Evolutionary conservation across 768 basidiomycete genomes (phyloP), one percentile per base, ranked within the genome.

Genomic region (Naganishia antarctica): DNA sequence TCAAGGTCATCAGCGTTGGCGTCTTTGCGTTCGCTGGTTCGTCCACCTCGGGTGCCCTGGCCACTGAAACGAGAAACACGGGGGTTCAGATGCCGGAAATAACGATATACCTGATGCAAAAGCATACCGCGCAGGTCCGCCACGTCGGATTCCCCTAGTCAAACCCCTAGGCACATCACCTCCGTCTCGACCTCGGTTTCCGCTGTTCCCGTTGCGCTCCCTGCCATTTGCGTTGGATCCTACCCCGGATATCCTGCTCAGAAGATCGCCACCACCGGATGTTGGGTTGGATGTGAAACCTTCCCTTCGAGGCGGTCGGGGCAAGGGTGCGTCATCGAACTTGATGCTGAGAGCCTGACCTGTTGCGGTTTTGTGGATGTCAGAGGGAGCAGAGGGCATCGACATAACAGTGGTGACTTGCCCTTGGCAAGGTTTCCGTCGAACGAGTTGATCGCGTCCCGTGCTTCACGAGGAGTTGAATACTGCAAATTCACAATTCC

Each of bases 401-500:
- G 25, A 34, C n/a, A 18, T 3, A 25, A 48, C 16, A 1, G 32
- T 4, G 13, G 15, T 2, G 12, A 51, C 69, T 28, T 77, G 92
- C 92, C 90, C 80, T 90, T 94, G 34, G 90, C 90, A 66, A 90
- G 82, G 70, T 89, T 87, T 47, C 91, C 90, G 73, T 91, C 84
- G 65, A 87, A 88, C 68, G 89, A 86, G 67, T 86, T 87, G 79
- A 89, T 89, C 60, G 91, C 91, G 65, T 83, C 81, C 41, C 85
- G 84, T 34, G 92, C 92, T 76, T 94, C 89, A 61, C 83, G 81
- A 18, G 83, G 70, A 2, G 86, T 89, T 78, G 90, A 87, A 79
- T 86, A 94, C 9, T 85, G 82, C 75, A 96, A 81, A 70, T 85
- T 83, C 64, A 88, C 92, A 70, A 85, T 82, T 65, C 92, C 92